Base-by-base conservation (phyloP, 2,329 filamentous ascomycete genomes). In the Cordyceps fumosorosea region DNA sequence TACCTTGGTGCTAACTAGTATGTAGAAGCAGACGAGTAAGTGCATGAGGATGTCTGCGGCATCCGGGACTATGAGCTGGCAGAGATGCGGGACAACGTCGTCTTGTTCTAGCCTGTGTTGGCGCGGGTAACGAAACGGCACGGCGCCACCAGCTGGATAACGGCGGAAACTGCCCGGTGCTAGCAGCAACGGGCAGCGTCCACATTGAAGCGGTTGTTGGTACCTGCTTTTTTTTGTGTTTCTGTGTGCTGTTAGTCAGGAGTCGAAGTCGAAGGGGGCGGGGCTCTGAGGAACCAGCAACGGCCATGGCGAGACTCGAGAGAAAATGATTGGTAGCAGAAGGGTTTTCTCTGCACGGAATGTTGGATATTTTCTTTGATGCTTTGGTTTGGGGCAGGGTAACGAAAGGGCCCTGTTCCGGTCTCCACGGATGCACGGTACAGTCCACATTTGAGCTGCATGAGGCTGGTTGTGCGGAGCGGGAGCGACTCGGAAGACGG, bases 351-450 rank as follows among this genome's bases (percentile, higher is more conserved):
- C 34, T 37, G 34, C 34, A 37, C 34, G 34, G 10, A 37, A 37
- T 37, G 34, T 14, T 37, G 12, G 34, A 37, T 14, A 37, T 52
- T 18, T 24, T 26, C 14, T 53, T 45, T 47, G 16, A 18, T 24
- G 7, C 10, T 20, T 45, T 26, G 14, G 16, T 44, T 44, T 47
- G 20, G n/a, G 8, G n/a, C 44, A 20, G 44, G 16, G 40, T 8
- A 44, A 44, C 4, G n/a, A 14, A 26, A 8, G 22, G 45, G 29
- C 44, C n/a, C 16, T 42, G 18, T 34, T 42, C 50, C 24, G 26
- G 40, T 55, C 51, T 54, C 50, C 51, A 61, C 50, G 58, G 48
- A 53, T 60, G 50, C 29, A 42, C 51, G 50, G 37, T 54, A n/a
- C 47, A 47, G 58, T 37, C 34, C 56, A 58, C 29, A 26, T 20